Evolutionary conservation across 805 yeast genomes (phyloP).

Genomic region (Maudiozyma bulderi): DNA sequence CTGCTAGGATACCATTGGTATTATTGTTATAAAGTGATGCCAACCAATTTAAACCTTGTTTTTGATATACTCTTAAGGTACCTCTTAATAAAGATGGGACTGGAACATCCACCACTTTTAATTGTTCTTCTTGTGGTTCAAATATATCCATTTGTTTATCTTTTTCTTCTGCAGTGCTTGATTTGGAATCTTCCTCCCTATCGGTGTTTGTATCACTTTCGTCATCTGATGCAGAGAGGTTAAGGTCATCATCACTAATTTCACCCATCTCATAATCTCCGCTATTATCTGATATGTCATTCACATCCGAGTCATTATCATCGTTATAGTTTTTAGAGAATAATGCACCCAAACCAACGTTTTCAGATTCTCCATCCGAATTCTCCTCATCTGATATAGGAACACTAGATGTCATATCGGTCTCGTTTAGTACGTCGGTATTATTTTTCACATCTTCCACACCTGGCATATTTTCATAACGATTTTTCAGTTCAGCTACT

Average conservation of each 20-base stretch:
- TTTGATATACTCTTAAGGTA: constrained; percentile 79
- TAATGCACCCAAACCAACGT: constrained; percentile 17
- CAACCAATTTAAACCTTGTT: constrained; percentile 93
- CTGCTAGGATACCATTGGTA: constrained; percentile 95
- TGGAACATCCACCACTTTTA: constrained; percentile 61
- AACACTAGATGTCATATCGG: constrained; percentile 1
- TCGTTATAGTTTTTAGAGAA: constrained; percentile 11
- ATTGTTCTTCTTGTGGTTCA: constrained; percentile 15
- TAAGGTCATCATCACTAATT: neutral
- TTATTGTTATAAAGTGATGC: constrained; percentile 86
- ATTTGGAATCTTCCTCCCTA: constrained; percentile 8
- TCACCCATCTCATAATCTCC: constrained; percentile 3
- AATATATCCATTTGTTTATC: constrained; percentile 4
- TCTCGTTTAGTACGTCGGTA: neutral
- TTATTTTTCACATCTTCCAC: neutral
- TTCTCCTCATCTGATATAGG: constrained; percentile 3
- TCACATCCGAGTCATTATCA: constrained; percentile 5
- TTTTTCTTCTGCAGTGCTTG: constrained; percentile 7
- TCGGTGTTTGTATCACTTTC: constrained; percentile 5
- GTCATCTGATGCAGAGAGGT: constrained; percentile 5
- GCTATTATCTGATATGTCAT: constrained; percentile 7
- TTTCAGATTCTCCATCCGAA: constrained; percentile 24
- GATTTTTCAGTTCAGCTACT: constrained; percentile 35
- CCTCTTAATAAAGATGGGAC: constrained; percentile 73
- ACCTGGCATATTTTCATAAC: constrained; percentile 29